These are phyloP conservation scores for Glycyrrhiza uralensis DNA, from an alignment of 306 rosid species.

Conservation along the genomic window DNA sequence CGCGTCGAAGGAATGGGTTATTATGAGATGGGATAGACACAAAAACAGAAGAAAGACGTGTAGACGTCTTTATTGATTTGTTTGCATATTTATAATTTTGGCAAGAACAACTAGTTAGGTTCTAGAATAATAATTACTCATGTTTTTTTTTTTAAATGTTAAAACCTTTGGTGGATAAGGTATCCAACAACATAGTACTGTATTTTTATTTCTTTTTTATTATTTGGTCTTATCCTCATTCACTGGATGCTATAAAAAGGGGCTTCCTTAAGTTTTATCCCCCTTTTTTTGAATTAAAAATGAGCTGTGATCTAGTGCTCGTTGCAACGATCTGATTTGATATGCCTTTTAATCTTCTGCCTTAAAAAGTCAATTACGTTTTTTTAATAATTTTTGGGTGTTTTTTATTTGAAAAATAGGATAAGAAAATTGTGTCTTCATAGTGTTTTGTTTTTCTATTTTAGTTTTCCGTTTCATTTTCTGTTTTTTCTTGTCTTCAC, in stretches of 20 bases:
- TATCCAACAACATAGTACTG: constrained; percentile 25
- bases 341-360: not conserved
- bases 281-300: not conserved
- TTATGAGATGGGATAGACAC: constrained; percentile 16
- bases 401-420: no score
- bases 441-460: no score
- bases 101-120: not conserved
- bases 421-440: no score
- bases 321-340: not conserved
- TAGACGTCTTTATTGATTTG: not conserved
- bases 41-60: not conserved
- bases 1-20: not conserved
- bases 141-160: not conserved
- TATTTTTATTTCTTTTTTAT: not conserved
- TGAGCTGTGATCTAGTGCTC: constrained; percentile 30
- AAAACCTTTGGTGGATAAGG: constrained; percentile 14
- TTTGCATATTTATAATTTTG: constrained; percentile 23
- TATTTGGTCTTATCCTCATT: constrained; percentile 53
- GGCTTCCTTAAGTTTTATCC: not conserved
- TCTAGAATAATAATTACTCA: not conserved
- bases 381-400: not conserved
- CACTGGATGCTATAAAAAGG: constrained; percentile 8
- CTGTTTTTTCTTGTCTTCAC: no score
- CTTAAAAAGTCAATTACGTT: not conserved
- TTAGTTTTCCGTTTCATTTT: no score